A percentile compares a stretch with the other conserved stretches of the same genome.
Evolutionary conservation across 768 basidiomycete genomes (phyloP).

Genomic region (Plicaturopsis crispa): DNA sequence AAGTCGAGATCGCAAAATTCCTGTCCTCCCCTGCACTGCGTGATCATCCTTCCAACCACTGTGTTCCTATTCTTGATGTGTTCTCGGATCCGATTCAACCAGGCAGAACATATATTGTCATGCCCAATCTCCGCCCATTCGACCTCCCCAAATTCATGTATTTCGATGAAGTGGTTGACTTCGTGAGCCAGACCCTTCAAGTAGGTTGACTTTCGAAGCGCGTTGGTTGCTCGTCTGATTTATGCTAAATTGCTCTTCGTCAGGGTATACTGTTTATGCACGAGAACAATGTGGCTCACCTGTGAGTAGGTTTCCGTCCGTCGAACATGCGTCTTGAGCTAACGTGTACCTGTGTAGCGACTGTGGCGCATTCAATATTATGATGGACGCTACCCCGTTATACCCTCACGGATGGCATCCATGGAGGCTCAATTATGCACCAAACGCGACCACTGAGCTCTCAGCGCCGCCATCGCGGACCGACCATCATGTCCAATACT

Average conservation of each 20-base stretch:
- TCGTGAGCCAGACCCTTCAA: constrained; percentile 9
- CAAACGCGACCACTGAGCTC: constrained; percentile 21
- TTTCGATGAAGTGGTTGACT: constrained; percentile 9
- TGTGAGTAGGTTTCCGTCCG: no score
- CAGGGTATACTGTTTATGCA: constrained; percentile 10
- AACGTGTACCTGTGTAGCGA: no score
- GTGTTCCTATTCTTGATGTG: constrained; percentile 9
- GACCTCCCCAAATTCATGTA: constrained; percentile 5
- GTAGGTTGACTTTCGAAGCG: constrained; percentile 1
- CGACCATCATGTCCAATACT: constrained; percentile 28
- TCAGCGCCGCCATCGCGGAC: constrained; percentile 21
- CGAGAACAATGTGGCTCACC: constrained; percentile 5
- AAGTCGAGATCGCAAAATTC: constrained; percentile 2
- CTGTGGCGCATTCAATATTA: constrained; percentile 25
- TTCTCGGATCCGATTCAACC: constrained; percentile 3
- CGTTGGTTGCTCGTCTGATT: background rate
- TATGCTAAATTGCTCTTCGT: no score
- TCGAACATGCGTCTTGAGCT: no score
- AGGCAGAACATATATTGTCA: constrained; percentile 8
- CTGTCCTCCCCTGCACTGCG: constrained; percentile 1
- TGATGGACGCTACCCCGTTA: constrained; percentile 28
- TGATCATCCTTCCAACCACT: constrained; percentile 9
- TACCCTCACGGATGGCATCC: constrained; percentile 28
- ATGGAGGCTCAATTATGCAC: constrained; percentile 19
- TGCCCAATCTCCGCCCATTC: constrained; percentile 9